Conservation (phyloP, 2,329 filamentous ascomycete genomes). For the Arthrobotrys sphaeroides region DNA sequence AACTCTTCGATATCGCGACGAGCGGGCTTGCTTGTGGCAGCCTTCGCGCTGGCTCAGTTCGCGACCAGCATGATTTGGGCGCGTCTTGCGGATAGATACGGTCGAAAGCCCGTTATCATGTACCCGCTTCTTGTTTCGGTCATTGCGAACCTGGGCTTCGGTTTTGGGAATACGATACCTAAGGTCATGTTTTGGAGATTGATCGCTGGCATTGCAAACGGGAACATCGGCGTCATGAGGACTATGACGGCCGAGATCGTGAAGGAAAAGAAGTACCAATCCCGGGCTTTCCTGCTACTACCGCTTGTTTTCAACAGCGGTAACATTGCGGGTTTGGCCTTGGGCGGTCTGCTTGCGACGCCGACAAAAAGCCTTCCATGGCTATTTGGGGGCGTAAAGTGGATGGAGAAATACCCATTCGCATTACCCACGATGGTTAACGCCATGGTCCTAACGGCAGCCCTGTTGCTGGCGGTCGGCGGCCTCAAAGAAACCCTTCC, state of each 20-base stretch:
- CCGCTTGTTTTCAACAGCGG: constrained; percentile 76
- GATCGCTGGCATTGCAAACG: constrained; percentile 74
- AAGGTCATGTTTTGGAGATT: constrained; percentile 73
- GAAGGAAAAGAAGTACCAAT: constrained; percentile 72
- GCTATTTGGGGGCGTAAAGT: constrained; percentile 65
- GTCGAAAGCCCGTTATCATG: constrained; percentile 80
- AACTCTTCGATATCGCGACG: constrained; percentile 76
- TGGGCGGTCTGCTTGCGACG: constrained; percentile 65
- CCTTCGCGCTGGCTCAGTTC: constrained; percentile 84
- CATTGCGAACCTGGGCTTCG: constrained; percentile 74
- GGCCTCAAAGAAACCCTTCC: constrained; percentile 42
- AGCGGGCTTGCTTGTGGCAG: constrained; percentile 80
- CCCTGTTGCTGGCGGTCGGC: constrained; percentile 34
- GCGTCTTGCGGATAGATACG: constrained; percentile 71
- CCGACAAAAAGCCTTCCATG: constrained; percentile 62
- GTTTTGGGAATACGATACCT: constrained; percentile 72
- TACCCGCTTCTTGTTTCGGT: constrained; percentile 78
- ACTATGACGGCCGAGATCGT: constrained; percentile 79
- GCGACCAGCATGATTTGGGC: constrained; percentile 86
- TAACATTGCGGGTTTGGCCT: constrained; percentile 68
- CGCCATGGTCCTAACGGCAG: constrained; percentile 57
- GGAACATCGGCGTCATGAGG: constrained; percentile 78
- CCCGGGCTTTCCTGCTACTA: constrained; percentile 63
- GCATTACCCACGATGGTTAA: constrained; percentile 68
- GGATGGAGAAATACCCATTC: constrained; percentile 66